phyloP scores from a whole-genome alignment of 2,329 filamentous ascomycete species.

The Cordyceps cicadae region DNA sequence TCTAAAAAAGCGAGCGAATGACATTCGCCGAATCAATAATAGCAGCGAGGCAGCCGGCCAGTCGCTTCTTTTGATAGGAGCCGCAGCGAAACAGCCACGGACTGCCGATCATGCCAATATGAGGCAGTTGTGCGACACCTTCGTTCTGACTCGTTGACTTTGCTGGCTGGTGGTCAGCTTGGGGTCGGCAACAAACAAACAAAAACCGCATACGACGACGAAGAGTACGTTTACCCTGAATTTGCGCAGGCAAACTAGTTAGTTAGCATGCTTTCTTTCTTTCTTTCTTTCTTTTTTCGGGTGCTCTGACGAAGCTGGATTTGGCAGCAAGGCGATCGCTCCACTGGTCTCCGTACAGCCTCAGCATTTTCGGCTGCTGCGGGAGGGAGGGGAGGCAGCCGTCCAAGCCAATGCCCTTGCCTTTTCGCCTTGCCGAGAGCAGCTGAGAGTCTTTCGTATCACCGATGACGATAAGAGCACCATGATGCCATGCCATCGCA shows the following conservation, averaged over 20 bases:
- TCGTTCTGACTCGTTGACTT: conserved; percentile 3
- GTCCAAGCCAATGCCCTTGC: too few species aligned
- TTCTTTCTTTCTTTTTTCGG: neutral
- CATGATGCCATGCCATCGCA: conserved; percentile 2
- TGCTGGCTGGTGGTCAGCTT: neutral
- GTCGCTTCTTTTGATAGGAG: neutral
- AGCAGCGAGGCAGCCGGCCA: neutral
- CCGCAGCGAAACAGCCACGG: conserved; percentile 7
- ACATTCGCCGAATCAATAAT: neutral
- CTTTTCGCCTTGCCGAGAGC: neutral
- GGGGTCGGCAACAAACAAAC: neutral
- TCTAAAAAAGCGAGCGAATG: neutral
- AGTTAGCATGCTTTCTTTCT: neutral
- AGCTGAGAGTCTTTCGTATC: neutral
- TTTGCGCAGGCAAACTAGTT: neutral
- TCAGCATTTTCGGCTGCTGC: neutral
- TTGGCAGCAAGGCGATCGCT: neutral
- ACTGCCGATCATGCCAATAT: conserved; percentile 7
- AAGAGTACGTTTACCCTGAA: neutral
- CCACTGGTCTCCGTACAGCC: neutral
- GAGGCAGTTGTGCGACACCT: conserved; percentile 8
- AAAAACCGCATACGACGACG: neutral
- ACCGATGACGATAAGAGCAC: neutral
- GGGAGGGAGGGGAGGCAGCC: too few species aligned
- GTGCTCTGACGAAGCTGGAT: neutral